phyloP scores from a whole-genome alignment of 108 stramenopile species.

The Craspedostauros australis region DNA sequence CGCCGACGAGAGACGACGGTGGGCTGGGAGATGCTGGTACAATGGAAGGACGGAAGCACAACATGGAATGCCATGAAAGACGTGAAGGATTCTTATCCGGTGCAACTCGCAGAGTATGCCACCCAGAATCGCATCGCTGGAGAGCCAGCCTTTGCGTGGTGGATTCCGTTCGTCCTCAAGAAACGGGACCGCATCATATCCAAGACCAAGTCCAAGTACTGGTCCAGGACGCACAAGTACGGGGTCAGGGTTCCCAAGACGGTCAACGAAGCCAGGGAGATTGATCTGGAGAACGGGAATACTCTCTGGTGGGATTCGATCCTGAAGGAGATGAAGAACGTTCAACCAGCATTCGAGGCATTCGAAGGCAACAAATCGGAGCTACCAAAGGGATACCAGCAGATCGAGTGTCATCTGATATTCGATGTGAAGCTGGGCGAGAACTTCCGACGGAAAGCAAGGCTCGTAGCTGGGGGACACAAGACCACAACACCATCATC shows the following conservation, averaged over 20 bases:
- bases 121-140: conserved; percentile 4
- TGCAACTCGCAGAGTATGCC: conserved; percentile 33
- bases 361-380: conserved; percentile 7
- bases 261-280: conserved; percentile 26
- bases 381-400: conserved; percentile 28
- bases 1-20: conserved; percentile 7
- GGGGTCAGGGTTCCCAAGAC: conserved; percentile 30
- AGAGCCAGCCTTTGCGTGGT: conserved; percentile 42
- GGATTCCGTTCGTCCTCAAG: conserved; percentile 12
- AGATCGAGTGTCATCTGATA: conserved; percentile 37
- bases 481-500: conserved; percentile 23
- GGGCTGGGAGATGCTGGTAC: conserved; percentile 23
- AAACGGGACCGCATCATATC: conserved; percentile 23
- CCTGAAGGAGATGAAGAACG: conserved; percentile 36
- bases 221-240: conserved; percentile 34
- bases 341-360: conserved; percentile 6
- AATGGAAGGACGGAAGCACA: conserved; percentile 26
- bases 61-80: conserved; percentile 19
- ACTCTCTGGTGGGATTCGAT: conserved; percentile 34
- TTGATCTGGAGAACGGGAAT: conserved; percentile 30
- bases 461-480: conserved; percentile 34
- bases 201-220: conserved; percentile 35
- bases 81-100: conserved; percentile 26
- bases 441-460: conserved; percentile 22
- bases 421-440: conserved; percentile 25